A percentile compares a stretch with the other conserved stretches of the same genome.
Evolutionary conservation across 2,329 filamentous ascomycete species (phyloP).

Genomic region (Hansfordia pulvinata): DNA sequence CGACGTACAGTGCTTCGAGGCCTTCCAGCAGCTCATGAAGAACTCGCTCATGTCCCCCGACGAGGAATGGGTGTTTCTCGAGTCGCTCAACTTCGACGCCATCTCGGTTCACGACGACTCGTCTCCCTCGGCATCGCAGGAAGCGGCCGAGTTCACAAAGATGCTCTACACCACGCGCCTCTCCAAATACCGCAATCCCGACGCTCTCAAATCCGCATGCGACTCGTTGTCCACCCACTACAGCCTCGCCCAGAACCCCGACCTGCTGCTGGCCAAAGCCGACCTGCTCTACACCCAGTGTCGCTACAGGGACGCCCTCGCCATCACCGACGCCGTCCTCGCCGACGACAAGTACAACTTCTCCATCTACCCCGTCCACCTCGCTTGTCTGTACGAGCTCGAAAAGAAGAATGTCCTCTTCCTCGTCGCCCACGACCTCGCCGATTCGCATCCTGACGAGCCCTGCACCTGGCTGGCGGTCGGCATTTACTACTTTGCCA

Average conservation of each 20-base stretch:
- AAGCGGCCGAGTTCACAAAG: constrained; percentile 85
- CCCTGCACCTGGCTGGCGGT: constrained; percentile 90
- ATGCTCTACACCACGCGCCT: constrained; percentile 93
- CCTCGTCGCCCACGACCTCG: constrained; percentile 80
- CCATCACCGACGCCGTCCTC: constrained; percentile 72
- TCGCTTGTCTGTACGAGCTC: constrained; percentile 84
- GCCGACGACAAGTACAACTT: constrained; percentile 82
- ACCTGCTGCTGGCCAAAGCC: constrained; percentile 79
- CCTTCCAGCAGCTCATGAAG: constrained; percentile 94
- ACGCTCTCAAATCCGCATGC: constrained; percentile 69
- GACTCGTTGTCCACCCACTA: constrained; percentile 92
- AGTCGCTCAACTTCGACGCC: constrained; percentile 80
- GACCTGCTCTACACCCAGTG: constrained; percentile 92
- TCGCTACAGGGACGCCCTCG: constrained; percentile 75
- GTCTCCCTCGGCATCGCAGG: constrained; percentile 59
- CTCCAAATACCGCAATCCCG: constrained; percentile 86
- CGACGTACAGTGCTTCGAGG: constrained; percentile 96
- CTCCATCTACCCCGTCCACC: constrained; percentile 74
- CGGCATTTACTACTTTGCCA: constrained; percentile 86
- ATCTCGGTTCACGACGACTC: constrained; percentile 53
- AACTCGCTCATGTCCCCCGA: constrained; percentile 83
- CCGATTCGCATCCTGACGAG: constrained; percentile 82
- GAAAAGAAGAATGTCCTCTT: constrained; percentile 80
- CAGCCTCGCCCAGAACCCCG: constrained; percentile 71
- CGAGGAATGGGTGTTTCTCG: constrained; percentile 81